Conservation (phyloP, 2,329 filamentous ascomycete genomes). For the Exserohilum rostratum region DNA sequence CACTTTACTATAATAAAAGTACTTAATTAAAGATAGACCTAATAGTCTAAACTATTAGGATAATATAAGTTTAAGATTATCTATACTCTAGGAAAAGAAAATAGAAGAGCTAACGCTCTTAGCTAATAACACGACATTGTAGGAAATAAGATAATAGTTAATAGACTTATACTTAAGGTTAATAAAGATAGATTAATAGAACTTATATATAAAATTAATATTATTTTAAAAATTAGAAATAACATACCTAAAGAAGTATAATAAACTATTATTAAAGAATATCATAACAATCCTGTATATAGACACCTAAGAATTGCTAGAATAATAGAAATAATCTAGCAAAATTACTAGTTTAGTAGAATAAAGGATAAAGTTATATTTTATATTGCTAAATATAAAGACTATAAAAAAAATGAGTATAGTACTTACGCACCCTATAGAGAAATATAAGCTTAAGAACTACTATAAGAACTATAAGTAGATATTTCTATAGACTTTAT, state of each 20-base stretch:
- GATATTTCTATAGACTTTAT: too few relatives aligned
- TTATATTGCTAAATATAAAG: not conserved
- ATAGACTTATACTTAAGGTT: not conserved
- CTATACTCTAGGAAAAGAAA: not conserved
- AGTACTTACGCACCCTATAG: not conserved
- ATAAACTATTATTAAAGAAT: not conserved
- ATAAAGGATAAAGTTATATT: not conserved
- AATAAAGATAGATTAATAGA: not conserved
- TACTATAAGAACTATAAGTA: not conserved
- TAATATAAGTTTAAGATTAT: too few relatives aligned
- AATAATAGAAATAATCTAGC: not conserved
- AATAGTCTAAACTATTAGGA: not conserved
- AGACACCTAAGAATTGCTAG: not conserved
- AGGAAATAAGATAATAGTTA: not conserved
- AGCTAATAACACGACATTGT: not conserved
- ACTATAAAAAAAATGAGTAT: not conserved
- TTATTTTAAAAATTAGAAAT: not conserved
- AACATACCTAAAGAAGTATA: not conserved
- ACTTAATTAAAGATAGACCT: too few relatives aligned
- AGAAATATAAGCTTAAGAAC: not conserved
- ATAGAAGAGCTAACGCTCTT: not conserved
- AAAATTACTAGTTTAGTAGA: not conserved
- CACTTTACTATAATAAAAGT: too few relatives aligned
- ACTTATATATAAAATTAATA: not conserved
- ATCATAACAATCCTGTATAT: not conserved